phyloP scores from a whole-genome alignment of 768 basidiomycete species.

The Mycena galopus region DNA sequence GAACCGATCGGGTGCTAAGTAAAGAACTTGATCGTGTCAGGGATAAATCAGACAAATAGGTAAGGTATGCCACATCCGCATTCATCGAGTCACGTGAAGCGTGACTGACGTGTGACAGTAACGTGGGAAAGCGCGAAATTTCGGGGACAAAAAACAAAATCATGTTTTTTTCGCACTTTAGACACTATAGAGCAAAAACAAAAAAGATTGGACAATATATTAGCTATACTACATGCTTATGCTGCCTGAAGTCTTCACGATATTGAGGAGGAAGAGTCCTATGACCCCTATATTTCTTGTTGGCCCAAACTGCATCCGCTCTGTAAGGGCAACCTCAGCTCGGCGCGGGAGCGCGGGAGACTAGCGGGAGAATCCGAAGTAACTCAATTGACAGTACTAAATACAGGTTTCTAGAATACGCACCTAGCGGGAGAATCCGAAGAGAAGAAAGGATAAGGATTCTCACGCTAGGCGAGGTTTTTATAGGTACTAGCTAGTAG shows the following conservation, averaged over 20 bases:
- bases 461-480: too few species aligned
- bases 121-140: conserved; percentile 12
- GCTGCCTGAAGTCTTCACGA: not conserved
- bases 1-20: too few species aligned
- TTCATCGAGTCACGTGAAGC: not conserved
- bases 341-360: too few species aligned
- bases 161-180: not conserved
- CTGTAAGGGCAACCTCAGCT: too few species aligned
- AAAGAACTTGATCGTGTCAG: too few species aligned
- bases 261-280: conserved; percentile 13
- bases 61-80: not conserved
- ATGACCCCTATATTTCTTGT: conserved; percentile 41
- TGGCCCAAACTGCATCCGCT: conserved; percentile 42
- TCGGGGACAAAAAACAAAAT: not conserved
- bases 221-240: not conserved
- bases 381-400: too few species aligned
- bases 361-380: too few species aligned
- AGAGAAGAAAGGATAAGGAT: too few species aligned
- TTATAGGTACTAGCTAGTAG: too few species aligned
- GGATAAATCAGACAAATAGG: too few species aligned
- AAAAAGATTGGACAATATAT: not conserved
- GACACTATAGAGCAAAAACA: not conserved
- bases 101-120: conserved; percentile 3
- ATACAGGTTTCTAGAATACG: too few species aligned
- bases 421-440: too few species aligned